Evolutionary conservation across 202 grass and related monocot species (phyloP).

Genomic region (Panicum hallii): DNA sequence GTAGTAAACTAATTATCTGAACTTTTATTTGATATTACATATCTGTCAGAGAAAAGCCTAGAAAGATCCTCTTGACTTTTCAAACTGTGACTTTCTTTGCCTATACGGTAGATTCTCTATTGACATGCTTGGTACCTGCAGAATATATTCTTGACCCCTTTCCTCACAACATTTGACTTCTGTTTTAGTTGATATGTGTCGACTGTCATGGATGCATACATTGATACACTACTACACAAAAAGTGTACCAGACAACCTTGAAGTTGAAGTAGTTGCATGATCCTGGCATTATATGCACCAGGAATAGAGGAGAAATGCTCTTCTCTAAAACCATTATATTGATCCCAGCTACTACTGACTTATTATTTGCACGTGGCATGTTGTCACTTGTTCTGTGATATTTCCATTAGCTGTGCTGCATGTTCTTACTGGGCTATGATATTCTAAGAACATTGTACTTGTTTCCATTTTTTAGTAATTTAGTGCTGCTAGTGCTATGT

Average conservation of each 20-base stretch:
- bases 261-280: neutral
- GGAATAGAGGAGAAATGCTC: neutral
- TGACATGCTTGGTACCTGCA: constrained; percentile 9
- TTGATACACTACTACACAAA: neutral
- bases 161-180: constrained; percentile 23
- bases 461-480: neutral
- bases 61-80: constrained; percentile 6
- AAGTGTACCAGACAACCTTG: neutral
- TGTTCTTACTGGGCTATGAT: constrained; percentile 24
- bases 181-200: neutral
- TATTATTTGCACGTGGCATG: neutral
- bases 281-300: constrained; percentile 15
- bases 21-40: constrained; percentile 20
- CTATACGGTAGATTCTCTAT: neutral
- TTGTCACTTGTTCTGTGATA: constrained; percentile 20
- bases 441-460: constrained; percentile 20
- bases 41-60: constrained; percentile 14
- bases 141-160: neutral
- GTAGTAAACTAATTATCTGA: constrained; percentile 39
- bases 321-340: constrained; percentile 18
- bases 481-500: neutral
- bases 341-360: constrained; percentile 7
- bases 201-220: constrained; percentile 12
- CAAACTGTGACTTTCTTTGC: constrained; percentile 6
- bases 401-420: neutral